Base-by-base conservation (phyloP, 495 filamentous ascomycete species). In the Cryomyces antarcticus region DNA sequence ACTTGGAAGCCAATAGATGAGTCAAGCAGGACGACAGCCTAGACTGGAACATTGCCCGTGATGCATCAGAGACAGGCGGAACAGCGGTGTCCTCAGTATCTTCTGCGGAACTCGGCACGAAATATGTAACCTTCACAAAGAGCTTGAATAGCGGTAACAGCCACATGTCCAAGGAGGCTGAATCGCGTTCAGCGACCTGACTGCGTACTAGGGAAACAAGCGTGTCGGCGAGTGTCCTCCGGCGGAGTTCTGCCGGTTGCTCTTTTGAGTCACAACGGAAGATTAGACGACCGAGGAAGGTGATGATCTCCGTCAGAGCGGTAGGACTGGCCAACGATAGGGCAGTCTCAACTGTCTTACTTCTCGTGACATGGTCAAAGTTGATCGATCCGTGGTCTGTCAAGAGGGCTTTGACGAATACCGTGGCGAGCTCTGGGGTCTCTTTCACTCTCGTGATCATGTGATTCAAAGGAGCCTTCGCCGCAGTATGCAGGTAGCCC, bases 321-420 rank as follows among this genome's bases (percentile, higher is more conserved):
- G 65, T 55, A 17, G 66, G 57, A 47, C 77, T 72, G 2, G 77
- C 73, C 40, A 69, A 62, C 36, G 71, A 63, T 4, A 94, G 58
- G 4, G 94, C 64, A 48, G 71, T 77, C 48, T 87, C 82, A 0
- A 94, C 61, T 0, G 82, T 93, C 63, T 93, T 94, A 1, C 80
- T 84, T 56, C 81, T 93, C 5, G 86, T 93, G 13, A 77, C 62
- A 30, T 80, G 73, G 56, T 96, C 92, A 54, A 96, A 92, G 56
- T 78, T 82, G 41, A 83, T 69, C 0, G 69, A 65, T 3, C 82
- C 85, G 33, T 75, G 57, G 36, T 75, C 72, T 36, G 71, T 68
- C 40, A 88, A 68, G 6, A 97, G 60, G 12, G 71, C 69, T 1
- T 64, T 63, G 17, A 94, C 56, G 5, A 87, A 62, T 4, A 64